phyloP scores from a whole-genome alignment of 2,329 filamentous ascomycete species.

The Elsinoe perseae region DNA sequence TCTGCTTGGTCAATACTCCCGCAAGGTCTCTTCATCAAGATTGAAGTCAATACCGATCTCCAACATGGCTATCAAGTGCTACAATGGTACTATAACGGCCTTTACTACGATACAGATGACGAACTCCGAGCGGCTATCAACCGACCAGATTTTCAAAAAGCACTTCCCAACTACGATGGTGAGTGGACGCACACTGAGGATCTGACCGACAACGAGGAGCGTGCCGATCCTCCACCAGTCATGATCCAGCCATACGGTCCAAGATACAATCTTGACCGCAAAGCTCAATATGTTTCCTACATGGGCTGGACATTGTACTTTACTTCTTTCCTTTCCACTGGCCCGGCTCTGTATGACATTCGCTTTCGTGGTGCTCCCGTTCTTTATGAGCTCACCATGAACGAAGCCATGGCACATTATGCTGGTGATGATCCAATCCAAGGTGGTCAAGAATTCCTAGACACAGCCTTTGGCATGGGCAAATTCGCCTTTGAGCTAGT shows the following conservation, averaged over 20 bases:
- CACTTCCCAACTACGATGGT: slow-evolving; percentile 43
- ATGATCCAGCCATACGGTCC: slow-evolving; percentile 34
- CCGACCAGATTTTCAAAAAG: slow-evolving; percentile 39
- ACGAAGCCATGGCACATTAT: slow-evolving; percentile 49
- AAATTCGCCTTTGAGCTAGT: slow-evolving; percentile 42
- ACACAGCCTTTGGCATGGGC: slow-evolving; percentile 35
- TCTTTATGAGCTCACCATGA: slow-evolving; percentile 46
- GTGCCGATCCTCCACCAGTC: slow-evolving; percentile 45
- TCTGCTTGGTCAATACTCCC: slow-evolving; percentile 41
- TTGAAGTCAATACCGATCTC: slow-evolving; percentile 23
- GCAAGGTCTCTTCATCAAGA: slow-evolving; percentile 37
- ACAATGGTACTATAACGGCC: slow-evolving; percentile 48
- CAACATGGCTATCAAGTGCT: slow-evolving; percentile 35
- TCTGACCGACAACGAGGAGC: slow-evolving; percentile 31
- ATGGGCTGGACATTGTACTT: slow-evolving; percentile 49
- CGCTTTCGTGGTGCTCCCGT: slow-evolving; percentile 45
- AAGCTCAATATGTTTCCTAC: slow-evolving; percentile 44
- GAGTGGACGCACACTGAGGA: slow-evolving; percentile 42
- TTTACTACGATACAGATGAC: slow-evolving; percentile 45
- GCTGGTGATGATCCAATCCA: slow-evolving; percentile 43
- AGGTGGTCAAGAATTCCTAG: slow-evolving; percentile 29
- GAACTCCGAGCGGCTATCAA: slow-evolving; percentile 41
- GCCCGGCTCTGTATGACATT: slow-evolving; percentile 44
- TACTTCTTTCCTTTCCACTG: slow-evolving; percentile 38
- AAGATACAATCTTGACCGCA: slow-evolving; percentile 36